Evolutionary conservation across 108 stramenopile species (phyloP), one percentile per base, ranked within the genome.

Genomic region (Nitzschia sp.): DNA sequence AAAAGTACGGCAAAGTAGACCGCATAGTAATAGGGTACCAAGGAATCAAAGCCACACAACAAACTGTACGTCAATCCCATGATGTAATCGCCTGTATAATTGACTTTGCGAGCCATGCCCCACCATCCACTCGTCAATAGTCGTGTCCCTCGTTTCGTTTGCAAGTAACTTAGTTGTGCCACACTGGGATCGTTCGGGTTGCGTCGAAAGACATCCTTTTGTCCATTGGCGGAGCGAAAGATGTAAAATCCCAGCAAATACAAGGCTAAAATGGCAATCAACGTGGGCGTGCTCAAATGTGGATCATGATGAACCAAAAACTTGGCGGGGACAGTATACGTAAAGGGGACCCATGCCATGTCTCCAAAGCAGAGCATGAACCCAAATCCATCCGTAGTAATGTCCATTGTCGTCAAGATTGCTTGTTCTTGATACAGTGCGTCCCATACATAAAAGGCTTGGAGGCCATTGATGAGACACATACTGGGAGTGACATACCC

Each of bases 341-440:
- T 95, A 72, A 98, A 98, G 1, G 98, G 98, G 3, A 99, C 96
- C 98, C 98, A 99, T n/a, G 94, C 93, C 45, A 99, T 80, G 73
- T 99, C 98, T 17, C 98, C 98, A 80, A 98, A 98, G 17, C 74
- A 77, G 25, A 99, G 88, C 98, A 99, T 99, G 80, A 88, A 97
- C 19, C 98, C 98, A 82, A 99, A 98, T 32, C 98, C 98, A 80
- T 99, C 98, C 29, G 96, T 98, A 32, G 97, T 99, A 69, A 99
- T 97, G 76, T 99, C 98, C 98, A 99, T 98, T 46, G 97, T 99
- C 31, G 97, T 97, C 13, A 99, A 75, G 41, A 99, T 98, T 33
- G 94, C 88, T 38, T 85, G 81, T 76, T 99, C 98, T 72, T 90
- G 82, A 80, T 88, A 97, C 45, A 96, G 78, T 15, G 95, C 90